These are phyloP conservation scores for Coemansia sp. DNA, from an alignment of 192 early-diverging fungal species.

Conservation along the genomic window DNA sequence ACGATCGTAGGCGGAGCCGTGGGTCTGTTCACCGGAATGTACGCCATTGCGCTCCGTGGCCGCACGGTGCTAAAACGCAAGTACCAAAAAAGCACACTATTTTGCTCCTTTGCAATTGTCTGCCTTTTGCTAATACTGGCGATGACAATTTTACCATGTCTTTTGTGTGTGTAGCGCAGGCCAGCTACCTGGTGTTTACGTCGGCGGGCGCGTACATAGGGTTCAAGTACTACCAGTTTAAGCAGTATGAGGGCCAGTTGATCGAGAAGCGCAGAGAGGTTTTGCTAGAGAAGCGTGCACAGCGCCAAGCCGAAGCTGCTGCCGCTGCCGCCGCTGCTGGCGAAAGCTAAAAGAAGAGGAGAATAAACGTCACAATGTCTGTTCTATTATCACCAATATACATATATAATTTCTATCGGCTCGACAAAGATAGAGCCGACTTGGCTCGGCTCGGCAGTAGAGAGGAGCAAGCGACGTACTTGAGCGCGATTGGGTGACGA, in stretches of 20 bases:
- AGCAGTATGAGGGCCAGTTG: constrained; percentile 22
- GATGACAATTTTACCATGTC: too few species aligned
- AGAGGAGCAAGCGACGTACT: neutral
- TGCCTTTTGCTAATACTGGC: too few species aligned
- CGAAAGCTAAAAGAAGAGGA: neutral
- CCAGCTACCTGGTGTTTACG: constrained; percentile 42
- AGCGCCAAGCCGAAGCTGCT: constrained; percentile 26
- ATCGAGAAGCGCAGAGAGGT: constrained; percentile 36
- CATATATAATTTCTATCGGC: too few species aligned
- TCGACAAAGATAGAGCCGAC: neutral
- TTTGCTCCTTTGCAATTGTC: too few species aligned
- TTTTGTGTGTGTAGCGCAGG: constrained; percentile 18
- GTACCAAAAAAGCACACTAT: too few species aligned
- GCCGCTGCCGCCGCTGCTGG: constrained; percentile 2
- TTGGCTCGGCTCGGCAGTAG: neutral
- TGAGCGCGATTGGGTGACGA: neutral
- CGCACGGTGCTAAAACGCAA: constrained; percentile 38
- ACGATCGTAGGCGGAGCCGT: constrained; percentile 41
- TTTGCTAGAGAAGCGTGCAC: constrained; percentile 46
- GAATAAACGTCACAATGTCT: too few species aligned
- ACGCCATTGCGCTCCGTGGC: constrained; percentile 45
- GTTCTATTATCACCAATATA: neutral
- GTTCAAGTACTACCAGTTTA: constrained; percentile 31
- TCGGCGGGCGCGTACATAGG: constrained; percentile 31
- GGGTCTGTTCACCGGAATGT: constrained; percentile 49